Base-by-base conservation (phyloP, 2,329 filamentous ascomycete species). In the Aspergillus chevalieri region DNA sequence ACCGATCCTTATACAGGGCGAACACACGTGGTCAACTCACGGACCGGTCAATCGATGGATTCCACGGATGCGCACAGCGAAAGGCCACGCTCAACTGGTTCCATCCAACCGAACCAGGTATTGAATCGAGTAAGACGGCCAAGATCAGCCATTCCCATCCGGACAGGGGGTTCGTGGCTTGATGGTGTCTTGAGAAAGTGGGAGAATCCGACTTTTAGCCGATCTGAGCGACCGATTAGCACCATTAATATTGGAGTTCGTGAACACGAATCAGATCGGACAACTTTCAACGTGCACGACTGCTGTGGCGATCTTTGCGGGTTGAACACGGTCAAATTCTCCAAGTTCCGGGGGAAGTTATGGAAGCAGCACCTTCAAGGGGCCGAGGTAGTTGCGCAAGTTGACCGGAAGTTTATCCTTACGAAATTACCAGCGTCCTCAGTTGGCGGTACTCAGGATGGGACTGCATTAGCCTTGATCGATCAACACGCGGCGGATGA, bases 401-500 rank as follows among this genome's bases (percentile, higher is more conserved):
- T 98, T 1, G 92, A 97, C 65, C 77, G 74, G 12, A 98, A 98
- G 65, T 98, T 95, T 63, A 86, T 98, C 14, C 71, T 98, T 0
- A 75, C 83, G 19, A 85, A 81, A 53, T 70, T 88, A 45, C 64
- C 68, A 0, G 46, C 62, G 3, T 51, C 46, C 5, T 4, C 48
- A 14, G n/a, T 42, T 14, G 26, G 44, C 21, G 10, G 12, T 19
- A 12, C 6, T 12, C 6, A 9, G 33, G 15, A 9, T 42, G n/a
- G 53, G 41, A 33, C 41, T 2, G 57, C 83, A 1, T 71, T 97
- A 4, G 77, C 95, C 0, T 74, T 96, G 36, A 78, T 96, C 5
- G 93, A 98, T 62, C 93, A 98, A 62, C 93, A 98, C 64, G 93
- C 93, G 1, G 93, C 91, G 3, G 92, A 96, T 64, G 93, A 98